Evolutionary conservation across 2,329 filamentous ascomycete genomes (phyloP).

Genomic region (Claviceps pusilla): DNA sequence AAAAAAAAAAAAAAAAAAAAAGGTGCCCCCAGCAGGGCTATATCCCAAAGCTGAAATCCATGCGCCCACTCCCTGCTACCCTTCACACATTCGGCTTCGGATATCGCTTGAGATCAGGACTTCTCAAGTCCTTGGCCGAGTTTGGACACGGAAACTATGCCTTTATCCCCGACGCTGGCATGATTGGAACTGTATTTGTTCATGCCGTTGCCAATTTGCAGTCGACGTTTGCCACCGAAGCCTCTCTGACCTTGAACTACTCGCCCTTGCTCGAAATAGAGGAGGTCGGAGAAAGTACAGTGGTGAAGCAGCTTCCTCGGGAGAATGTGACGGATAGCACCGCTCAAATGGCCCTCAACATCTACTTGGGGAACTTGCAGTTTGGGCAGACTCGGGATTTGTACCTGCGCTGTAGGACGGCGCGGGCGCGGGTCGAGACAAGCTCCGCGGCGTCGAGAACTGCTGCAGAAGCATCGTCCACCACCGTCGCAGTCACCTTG

Average conservation of each 20-base stretch:
- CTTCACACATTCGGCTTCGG: conserved; percentile 26
- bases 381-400: conserved; percentile 47
- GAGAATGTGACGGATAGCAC: neutral
- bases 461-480: neutral
- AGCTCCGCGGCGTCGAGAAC: neutral
- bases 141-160: conserved; percentile 41
- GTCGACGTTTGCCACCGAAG: conserved; percentile 38
- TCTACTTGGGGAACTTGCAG: conserved; percentile 33
- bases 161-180: conserved; percentile 47
- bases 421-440: neutral
- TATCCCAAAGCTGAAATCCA: conserved; percentile 34
- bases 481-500: neutral
- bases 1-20: neutral
- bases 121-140: conserved; percentile 46
- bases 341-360: neutral
- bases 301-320: neutral
- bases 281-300: conserved; percentile 9
- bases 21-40: conserved; percentile 37
- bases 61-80: conserved; percentile 25
- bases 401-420: conserved; percentile 23
- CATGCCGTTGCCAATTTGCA: conserved; percentile 48
- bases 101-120: conserved; percentile 23
- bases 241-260: conserved; percentile 27
- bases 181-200: conserved; percentile 49
- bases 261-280: conserved; percentile 21